phyloP scores from a whole-genome alignment of 306 rosid genomes.

The Citrullus colocynthis region DNA sequence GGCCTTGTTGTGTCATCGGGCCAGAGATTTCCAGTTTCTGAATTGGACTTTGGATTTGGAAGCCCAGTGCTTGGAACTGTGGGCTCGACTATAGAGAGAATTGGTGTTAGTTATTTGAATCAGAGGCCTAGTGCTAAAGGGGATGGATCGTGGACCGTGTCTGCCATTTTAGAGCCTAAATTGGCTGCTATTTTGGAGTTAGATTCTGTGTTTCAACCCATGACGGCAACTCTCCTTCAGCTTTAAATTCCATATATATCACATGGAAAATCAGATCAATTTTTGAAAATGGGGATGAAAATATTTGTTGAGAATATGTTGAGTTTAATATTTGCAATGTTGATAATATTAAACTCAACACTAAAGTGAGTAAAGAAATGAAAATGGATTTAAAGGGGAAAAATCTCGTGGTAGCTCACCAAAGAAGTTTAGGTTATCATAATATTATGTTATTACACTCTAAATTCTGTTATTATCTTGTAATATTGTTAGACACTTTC shows the following conservation, averaged over 20 bases:
- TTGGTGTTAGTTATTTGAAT: conserved; percentile 78
- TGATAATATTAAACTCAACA: no score
- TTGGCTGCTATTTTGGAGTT: conserved; percentile 44
- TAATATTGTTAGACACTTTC: no score
- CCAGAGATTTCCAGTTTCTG: conserved; percentile 51
- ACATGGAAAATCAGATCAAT: not conserved
- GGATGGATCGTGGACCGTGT: conserved; percentile 78
- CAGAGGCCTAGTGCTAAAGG: conserved; percentile 66
- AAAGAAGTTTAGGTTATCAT: no score
- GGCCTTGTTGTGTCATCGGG: conserved; percentile 59
- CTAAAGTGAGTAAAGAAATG: not conserved
- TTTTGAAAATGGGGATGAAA: not conserved
- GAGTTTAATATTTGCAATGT: not conserved
- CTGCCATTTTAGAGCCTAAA: conserved; percentile 80
- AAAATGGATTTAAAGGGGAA: not conserved
- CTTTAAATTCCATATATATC: conserved; percentile 13
- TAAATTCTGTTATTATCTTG: no score
- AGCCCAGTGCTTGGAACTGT: conserved; percentile 67
- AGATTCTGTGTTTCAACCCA: conserved; percentile 57
- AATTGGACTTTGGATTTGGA: conserved; percentile 79
- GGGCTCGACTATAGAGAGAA: conserved; percentile 36
- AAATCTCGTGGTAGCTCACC: no score
- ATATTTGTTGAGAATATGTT: not conserved
- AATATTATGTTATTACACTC: no score
- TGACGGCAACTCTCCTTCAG: conserved; percentile 43